Conservation (phyloP, 768 basidiomycete species). For the Solioccasus polychromus region DNA sequence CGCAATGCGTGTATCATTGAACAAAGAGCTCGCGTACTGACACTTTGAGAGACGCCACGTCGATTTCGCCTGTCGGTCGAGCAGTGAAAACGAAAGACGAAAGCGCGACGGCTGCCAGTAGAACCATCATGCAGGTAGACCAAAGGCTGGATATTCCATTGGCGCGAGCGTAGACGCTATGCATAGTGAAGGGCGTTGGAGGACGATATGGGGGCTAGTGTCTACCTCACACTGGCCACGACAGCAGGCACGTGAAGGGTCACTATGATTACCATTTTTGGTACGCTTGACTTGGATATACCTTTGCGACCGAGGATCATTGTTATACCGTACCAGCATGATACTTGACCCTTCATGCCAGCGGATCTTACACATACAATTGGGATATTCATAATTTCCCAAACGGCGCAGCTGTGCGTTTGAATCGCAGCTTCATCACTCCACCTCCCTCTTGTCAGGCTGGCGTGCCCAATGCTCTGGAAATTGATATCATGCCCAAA, state of each 20-base stretch:
- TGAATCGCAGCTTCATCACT: slow-evolving; percentile 5
- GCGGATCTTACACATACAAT: background rate
- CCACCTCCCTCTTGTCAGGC: too few relatives aligned
- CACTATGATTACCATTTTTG: slow-evolving; percentile 9
- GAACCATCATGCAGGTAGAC: slow-evolving; percentile 70
- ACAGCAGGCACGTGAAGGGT: slow-evolving; percentile 8
- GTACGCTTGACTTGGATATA: too few relatives aligned
- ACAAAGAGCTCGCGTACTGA: slow-evolving; percentile 36
- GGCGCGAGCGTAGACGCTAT: slow-evolving; percentile 63
- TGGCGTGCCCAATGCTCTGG: slow-evolving; percentile 10
- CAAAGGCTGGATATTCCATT: slow-evolving; percentile 74
- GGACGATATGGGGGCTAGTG: background rate
- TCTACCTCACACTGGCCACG: background rate
- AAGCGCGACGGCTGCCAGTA: slow-evolving; percentile 68
- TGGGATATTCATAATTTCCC: slow-evolving; percentile 8
- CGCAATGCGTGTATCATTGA: slow-evolving; percentile 3
- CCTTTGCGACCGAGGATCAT: too few relatives aligned
- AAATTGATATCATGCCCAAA: slow-evolving; percentile 23
- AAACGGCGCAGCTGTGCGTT: background rate
- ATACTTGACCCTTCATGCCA: slow-evolving; percentile 12
- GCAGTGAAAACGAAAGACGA: slow-evolving; percentile 67
- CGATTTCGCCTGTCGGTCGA: slow-evolving; percentile 53
- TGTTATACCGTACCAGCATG: too few relatives aligned
- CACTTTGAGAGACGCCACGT: slow-evolving; percentile 74
- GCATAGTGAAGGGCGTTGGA: slow-evolving; percentile 44